Percentiles rank a stretch among this genome's conserved stretches.
phyloP scores from a whole-genome alignment of 192 early-diverging fungal genomes.

The Entomortierella beljakovae region DNA sequence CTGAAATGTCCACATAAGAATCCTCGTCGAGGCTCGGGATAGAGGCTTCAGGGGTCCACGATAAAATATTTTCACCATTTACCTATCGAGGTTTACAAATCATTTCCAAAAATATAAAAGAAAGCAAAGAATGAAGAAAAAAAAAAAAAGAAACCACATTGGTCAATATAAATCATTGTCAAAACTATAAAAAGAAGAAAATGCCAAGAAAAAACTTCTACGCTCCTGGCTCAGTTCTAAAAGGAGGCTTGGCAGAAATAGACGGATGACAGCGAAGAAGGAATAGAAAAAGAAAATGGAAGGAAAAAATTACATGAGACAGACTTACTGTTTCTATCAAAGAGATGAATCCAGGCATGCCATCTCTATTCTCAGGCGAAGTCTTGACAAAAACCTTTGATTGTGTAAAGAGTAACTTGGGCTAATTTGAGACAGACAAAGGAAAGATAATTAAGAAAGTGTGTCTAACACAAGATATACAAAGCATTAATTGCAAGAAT shows the following conservation, averaged over 20 bases:
- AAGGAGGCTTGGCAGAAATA: conserved; percentile 2
- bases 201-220: conserved; percentile 4
- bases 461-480: not conserved
- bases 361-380: conserved; percentile 66
- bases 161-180: not conserved
- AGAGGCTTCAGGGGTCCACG: conserved; percentile 78
- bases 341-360: conserved; percentile 75
- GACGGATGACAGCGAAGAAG: not conserved
- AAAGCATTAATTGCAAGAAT: too few relatives aligned
- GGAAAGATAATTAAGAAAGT: not conserved
- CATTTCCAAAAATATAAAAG: too few relatives aligned
- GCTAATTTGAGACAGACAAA: conserved; percentile 18
- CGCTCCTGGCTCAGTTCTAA: not conserved
- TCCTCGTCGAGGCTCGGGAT: conserved; percentile 70
- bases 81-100: not conserved
- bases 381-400: conserved; percentile 82
- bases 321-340: conserved; percentile 67
- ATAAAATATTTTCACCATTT: conserved; percentile 67
- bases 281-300: not conserved
- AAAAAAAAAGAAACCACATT: conserved; percentile 5
- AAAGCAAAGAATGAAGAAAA: not conserved
- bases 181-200: not conserved
- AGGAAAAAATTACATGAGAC: not conserved
- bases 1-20: conserved; percentile 70
- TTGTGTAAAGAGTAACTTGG: conserved; percentile 69